Evolutionary conservation across 257 asterid genomes (phyloP).

Genomic region (Nicotiana attenuata): DNA sequence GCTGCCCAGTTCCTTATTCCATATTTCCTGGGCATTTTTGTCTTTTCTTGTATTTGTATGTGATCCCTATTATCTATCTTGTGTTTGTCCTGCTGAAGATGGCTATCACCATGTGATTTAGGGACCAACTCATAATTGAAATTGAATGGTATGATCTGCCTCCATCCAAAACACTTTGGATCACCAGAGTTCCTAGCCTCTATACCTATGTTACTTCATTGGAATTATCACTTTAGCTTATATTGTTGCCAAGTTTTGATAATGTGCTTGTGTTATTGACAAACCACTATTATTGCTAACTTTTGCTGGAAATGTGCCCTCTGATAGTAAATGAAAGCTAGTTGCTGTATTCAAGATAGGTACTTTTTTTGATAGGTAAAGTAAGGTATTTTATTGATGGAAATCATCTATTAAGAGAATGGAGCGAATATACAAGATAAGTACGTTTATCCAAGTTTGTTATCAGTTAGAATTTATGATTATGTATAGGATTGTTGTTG

Average conservation of each 20-base stretch:
- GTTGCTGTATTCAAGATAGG: neutral
- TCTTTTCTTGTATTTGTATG: too few relatives aligned
- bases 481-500: neutral
- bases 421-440: neutral
- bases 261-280: neutral
- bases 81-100: too few relatives aligned
- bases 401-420: too few relatives aligned
- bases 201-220: neutral
- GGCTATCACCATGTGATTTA: too few relatives aligned
- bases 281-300: neutral
- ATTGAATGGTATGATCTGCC: too few relatives aligned
- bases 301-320: neutral
- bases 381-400: too few relatives aligned
- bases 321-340: neutral
- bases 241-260: neutral
- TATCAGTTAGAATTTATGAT: neutral
- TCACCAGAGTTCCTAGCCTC: too few relatives aligned
- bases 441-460: neutral
- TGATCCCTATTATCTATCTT: too few relatives aligned
- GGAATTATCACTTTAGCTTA: neutral
- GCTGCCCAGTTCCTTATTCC: too few relatives aligned
- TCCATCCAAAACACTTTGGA: too few relatives aligned
- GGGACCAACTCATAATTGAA: too few relatives aligned
- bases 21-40: too few relatives aligned
- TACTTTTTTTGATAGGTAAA: neutral